Evolutionary conservation across 1,284 basidiomycete genomes (phyloP).

Genomic region (Meira nashicola): DNA sequence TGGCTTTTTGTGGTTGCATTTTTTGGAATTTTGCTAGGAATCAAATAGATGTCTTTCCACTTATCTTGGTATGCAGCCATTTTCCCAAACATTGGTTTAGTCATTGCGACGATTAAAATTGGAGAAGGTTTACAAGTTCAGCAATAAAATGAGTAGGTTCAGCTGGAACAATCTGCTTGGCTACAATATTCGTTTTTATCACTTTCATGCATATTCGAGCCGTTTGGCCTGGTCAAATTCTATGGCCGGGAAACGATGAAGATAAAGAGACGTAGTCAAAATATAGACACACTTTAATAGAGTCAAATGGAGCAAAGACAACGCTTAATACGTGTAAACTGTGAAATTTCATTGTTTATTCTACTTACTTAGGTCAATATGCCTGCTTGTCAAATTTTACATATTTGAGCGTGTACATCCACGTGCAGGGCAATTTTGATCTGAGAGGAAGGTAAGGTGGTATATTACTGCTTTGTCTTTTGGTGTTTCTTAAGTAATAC

Average conservation of each 20-base stretch:
- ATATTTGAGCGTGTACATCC: too few species aligned
- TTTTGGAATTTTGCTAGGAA: conserved; percentile 8
- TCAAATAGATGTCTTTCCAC: conserved; percentile 12
- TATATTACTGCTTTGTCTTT: too few species aligned
- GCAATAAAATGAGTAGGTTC: conserved; percentile 11
- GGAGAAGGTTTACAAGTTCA: conserved; percentile 10
- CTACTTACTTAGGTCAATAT: too few species aligned
- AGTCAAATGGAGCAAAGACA: too few species aligned
- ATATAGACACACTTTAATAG: too few species aligned
- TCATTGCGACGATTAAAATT: conserved; percentile 17
- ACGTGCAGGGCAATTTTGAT: too few species aligned
- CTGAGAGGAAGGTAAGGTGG: too few species aligned
- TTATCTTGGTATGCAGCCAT: conserved; percentile 30
- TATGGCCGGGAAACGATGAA: conserved; percentile 25
- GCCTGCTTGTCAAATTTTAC: too few species aligned
- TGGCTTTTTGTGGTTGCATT: conserved; percentile 24
- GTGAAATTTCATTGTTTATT: too few species aligned
- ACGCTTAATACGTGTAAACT: too few species aligned
- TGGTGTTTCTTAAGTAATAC: too few species aligned
- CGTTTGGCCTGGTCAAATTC: conserved; percentile 12
- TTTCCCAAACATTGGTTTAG: conserved; percentile 25
- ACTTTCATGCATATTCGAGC: conserved; percentile 15
- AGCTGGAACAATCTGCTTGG: conserved; percentile 5
- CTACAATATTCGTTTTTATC: conserved; percentile 16
- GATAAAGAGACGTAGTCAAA: too few species aligned